Evolutionary conservation across 495 filamentous ascomycete species (phyloP), one percentile per base, ranked within the genome.

Genomic region (Acidiella bohemica): DNA sequence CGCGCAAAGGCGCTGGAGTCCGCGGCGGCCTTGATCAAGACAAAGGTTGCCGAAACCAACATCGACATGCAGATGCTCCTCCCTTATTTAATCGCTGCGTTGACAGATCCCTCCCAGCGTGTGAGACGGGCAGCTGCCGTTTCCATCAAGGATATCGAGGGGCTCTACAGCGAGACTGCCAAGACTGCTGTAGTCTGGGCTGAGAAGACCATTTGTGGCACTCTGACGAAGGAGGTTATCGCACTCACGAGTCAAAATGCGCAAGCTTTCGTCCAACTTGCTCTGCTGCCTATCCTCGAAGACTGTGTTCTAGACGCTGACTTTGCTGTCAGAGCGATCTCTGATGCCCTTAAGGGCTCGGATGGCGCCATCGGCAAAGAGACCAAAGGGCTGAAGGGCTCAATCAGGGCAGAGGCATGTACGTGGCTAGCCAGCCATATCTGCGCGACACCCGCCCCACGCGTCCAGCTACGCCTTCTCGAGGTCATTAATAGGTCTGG

Each of bases 361-460:
- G 36, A 41, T 30, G 25, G 29, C 11, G 7, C 30, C 10, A 19
- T 24, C 3, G 8, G 9, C 17, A 39, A 30, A 8, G 24, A 35
- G 11, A 14, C 5, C 11, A 42, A 42, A 13, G 59, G 61, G 22
- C 46, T 93, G 7, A 84, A 84, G 48, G 75, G 76, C 36, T 55
- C 73, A 13, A 53, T 74, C 7, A 73, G 81, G 35, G 60, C 68
- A 1, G 70, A 74, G n/a, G 64, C 88, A 17, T 60, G 84, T 32
- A 65, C 68, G n/a, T 92, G 78, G 56, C 59, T 97, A 2, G 75
- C 74, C 38, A 78, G 75, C 19, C 85, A 95, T 60, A 64, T 72
- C 9, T 63, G 78, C 10, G 54, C 65, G 13, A 73, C 81, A 19
- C 82, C 85, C 3, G 56, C 82, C 0, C 66, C 79, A 36, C 51